These are phyloP conservation scores for Neobulgaria alba DNA, from an alignment of 2,329 filamentous ascomycete genomes.

Conservation along the genomic window DNA sequence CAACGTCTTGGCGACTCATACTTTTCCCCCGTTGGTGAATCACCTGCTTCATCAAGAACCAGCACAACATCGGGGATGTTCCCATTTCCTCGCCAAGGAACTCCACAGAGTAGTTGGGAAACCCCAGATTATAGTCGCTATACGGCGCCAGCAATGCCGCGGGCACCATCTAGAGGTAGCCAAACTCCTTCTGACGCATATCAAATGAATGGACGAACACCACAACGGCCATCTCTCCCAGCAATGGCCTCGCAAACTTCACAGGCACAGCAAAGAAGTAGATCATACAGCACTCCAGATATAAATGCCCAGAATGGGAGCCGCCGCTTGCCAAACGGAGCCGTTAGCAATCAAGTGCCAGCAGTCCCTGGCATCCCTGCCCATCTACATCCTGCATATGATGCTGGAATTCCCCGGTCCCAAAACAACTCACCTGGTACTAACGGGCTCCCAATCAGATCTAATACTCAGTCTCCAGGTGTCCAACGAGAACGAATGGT, in stretches of 20 bases:
- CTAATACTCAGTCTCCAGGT: conserved; percentile 63
- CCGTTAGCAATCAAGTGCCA: conserved; percentile 44
- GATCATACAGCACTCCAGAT: conserved; percentile 92
- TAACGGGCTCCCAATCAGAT: conserved; percentile 56
- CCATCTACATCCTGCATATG: conserved; percentile 52
- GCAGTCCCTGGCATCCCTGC: conserved; percentile 69
- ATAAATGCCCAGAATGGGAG: conserved; percentile 65
- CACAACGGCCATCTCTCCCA: conserved; percentile 71
- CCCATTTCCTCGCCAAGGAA: conserved; percentile 62
- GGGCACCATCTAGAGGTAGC: conserved; percentile 71
- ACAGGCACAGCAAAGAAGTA: conserved; percentile 56
- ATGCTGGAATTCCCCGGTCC: conserved; percentile 63
- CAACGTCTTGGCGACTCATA: conserved; percentile 58
- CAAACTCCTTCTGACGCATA: conserved; percentile 55
- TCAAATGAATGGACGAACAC: conserved; percentile 52
- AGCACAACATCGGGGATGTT: conserved; percentile 72
- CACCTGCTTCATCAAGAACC: conserved; percentile 65
- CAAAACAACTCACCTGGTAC: conserved; percentile 78
- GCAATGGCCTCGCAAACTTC: conserved; percentile 51
- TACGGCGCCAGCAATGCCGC: conserved; percentile 78
- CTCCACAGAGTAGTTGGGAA: conserved; percentile 57
- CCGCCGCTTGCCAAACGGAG: conserved; percentile 44
- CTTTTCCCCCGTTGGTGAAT: conserved; percentile 80
- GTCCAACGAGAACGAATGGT: conserved; percentile 51
- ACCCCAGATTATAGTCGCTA: conserved; percentile 61